These are phyloP conservation scores for Meredithiella fracta DNA, from an alignment of 2,329 filamentous ascomycete genomes.

Conservation along the genomic window DNA sequence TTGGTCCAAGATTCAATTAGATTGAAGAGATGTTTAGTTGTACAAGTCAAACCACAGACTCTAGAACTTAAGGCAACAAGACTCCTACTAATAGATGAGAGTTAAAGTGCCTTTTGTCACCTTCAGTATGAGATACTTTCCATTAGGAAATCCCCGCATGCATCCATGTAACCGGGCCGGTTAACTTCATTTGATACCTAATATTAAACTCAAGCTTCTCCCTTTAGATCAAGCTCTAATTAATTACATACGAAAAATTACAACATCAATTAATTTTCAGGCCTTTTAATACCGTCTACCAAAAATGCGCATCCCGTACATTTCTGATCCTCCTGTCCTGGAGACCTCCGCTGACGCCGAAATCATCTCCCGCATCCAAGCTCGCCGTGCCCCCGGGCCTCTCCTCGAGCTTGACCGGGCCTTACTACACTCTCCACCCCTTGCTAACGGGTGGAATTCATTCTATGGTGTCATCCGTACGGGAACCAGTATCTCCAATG, in stretches of 20 bases:
- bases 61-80: no score
- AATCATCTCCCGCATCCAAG: constrained; percentile 47
- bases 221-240: neutral
- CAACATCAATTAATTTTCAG: no score
- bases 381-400: constrained; percentile 50
- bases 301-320: constrained; percentile 53
- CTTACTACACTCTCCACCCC: constrained; percentile 54
- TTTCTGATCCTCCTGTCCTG: constrained; percentile 33
- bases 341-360: constrained; percentile 31
- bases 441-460: constrained; percentile 61
- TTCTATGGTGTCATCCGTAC: constrained; percentile 50
- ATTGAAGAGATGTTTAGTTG: no score
- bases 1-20: no score
- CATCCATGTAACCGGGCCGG: neutral
- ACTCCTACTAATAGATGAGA: no score
- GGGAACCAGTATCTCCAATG: constrained; percentile 31
- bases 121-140: no score
- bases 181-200: no score
- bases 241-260: no score
- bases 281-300: neutral
- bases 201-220: neutral
- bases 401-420: constrained; percentile 61
- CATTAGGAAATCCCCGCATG: neutral
- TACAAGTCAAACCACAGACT: no score
- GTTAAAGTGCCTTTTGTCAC: no score